A percentile compares a stretch with the other conserved stretches of the same genome.
Conservation (phyloP, 2,329 filamentous ascomycete genomes). For the Zalaria sp. region DNA sequence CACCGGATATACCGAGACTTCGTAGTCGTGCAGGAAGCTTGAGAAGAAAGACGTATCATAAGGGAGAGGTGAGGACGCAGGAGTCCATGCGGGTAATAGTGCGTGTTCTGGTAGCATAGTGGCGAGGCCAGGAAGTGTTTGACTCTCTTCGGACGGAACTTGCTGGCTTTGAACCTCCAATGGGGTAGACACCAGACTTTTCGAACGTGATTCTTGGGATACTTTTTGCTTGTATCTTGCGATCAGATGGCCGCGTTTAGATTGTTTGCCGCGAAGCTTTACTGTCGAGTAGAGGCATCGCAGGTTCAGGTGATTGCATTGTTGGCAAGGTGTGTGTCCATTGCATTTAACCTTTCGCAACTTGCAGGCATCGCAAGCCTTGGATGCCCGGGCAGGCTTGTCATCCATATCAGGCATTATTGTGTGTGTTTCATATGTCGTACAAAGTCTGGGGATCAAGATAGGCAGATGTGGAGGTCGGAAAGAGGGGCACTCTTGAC, state of each 20-base stretch:
- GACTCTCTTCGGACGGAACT: not conserved
- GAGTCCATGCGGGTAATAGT: slow-evolving; percentile 2
- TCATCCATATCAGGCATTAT: too few relatives aligned
- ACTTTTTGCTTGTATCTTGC: slow-evolving; percentile 26
- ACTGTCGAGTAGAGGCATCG: slow-evolving; percentile 29
- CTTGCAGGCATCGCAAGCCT: slow-evolving; percentile 36
- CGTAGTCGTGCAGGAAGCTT: slow-evolving; percentile 30
- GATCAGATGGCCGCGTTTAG: slow-evolving; percentile 26
- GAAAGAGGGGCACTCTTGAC: too few relatives aligned
- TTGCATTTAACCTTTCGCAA: slow-evolving; percentile 34
- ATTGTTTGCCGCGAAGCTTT: slow-evolving; percentile 22
- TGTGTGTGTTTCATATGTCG: too few relatives aligned
- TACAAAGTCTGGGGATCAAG: too few relatives aligned
- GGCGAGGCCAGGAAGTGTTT: not conserved
- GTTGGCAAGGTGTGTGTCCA: slow-evolving; percentile 28
- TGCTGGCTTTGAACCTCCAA: slow-evolving; percentile 5
- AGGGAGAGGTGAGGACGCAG: slow-evolving; percentile 4
- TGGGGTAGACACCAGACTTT: slow-evolving; percentile 5
- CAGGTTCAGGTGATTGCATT: slow-evolving; percentile 30
- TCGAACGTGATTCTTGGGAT: slow-evolving; percentile 16
- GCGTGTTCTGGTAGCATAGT: not conserved
- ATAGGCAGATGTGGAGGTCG: too few relatives aligned
- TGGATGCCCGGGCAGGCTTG: too few relatives aligned
- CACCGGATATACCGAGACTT: slow-evolving; percentile 31
- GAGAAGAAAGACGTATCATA: slow-evolving; percentile 22